Conservation (phyloP, 2,329 filamentous ascomycete genomes). For the Aaosphaeria pasadenensis region DNA sequence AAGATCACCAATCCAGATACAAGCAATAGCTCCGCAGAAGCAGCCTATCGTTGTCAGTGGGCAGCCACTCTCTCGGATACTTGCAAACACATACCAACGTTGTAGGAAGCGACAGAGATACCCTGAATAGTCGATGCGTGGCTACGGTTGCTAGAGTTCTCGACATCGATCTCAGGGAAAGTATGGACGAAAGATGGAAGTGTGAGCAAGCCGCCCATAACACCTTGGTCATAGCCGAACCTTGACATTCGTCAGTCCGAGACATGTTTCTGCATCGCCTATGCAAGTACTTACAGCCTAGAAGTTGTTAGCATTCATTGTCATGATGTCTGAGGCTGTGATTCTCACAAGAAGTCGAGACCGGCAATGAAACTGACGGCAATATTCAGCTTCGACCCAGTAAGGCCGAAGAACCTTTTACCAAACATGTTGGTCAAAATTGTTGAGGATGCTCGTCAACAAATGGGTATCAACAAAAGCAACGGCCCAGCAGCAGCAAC, state of each 20-base stretch:
- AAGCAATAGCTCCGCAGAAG: slow-evolving; percentile 20
- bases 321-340: neutral
- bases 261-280: too few species aligned
- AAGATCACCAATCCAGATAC: slow-evolving; percentile 21
- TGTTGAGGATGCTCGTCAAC: too few species aligned
- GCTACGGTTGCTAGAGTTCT: slow-evolving; percentile 8
- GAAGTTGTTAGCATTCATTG: slow-evolving; percentile 2
- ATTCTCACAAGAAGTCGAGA: slow-evolving; percentile 58
- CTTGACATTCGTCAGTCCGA: too few species aligned
- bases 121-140: slow-evolving; percentile 30
- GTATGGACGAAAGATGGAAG: slow-evolving; percentile 54
- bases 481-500: too few species aligned
- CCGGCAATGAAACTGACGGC: slow-evolving; percentile 65
- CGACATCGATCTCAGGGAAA: slow-evolving; percentile 31
- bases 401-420: slow-evolving; percentile 57
- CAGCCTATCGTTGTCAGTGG: slow-evolving; percentile 13
- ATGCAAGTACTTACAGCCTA: too few species aligned
- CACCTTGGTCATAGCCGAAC: slow-evolving; percentile 61
- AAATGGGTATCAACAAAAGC: too few species aligned
- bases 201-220: slow-evolving; percentile 66
- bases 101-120: slow-evolving; percentile 12
- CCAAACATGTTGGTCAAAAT: slow-evolving; percentile 1
- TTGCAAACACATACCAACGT: slow-evolving; percentile 3
- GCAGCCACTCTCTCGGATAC: too few species aligned
- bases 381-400: slow-evolving; percentile 58